Evolutionary conservation across 805 yeast genomes (phyloP).

Genomic region (Kregervanrija pseudodelftensis): DNA sequence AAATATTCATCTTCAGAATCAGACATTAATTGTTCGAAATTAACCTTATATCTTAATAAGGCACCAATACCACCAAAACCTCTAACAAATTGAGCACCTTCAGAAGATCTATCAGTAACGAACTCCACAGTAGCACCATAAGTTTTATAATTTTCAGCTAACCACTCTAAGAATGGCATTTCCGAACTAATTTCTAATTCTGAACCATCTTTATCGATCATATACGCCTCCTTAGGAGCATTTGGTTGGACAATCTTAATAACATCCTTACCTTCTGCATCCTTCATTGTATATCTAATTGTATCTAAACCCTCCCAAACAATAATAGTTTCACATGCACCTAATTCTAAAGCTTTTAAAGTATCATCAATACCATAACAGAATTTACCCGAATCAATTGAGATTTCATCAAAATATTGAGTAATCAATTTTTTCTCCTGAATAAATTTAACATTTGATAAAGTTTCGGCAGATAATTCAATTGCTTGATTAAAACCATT

Average conservation of each 20-base stretch:
- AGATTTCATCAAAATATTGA: conserved; percentile 90
- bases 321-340: conserved; percentile 89
- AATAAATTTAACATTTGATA: conserved; percentile 93
- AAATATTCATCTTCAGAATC: conserved; percentile 75
- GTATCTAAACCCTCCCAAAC: conserved; percentile 89
- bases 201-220: conserved; percentile 75
- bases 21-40: conserved; percentile 89
- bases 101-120: conserved; percentile 92
- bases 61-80: conserved; percentile 99
- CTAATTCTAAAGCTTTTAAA: conserved; percentile 89
- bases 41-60: conserved; percentile 88
- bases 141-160: conserved; percentile 91
- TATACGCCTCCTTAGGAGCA: conserved; percentile 65
- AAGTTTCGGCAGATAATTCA: conserved; percentile 93
- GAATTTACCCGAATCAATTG: conserved; percentile 95
- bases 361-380: conserved; percentile 98
- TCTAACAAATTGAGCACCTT: conserved; percentile 96
- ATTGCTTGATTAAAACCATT: conserved; percentile 99
- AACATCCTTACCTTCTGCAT: conserved; percentile 71
- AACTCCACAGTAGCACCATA: conserved; percentile 96
- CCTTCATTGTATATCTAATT: conserved; percentile 76
- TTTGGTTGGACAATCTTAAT: conserved; percentile 68
- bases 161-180: conserved; percentile 88
- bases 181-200: conserved; percentile 90
- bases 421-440: conserved; percentile 96